Base-by-base conservation (phyloP, 1,284 basidiomycete genomes). In the Cystobasidium pallidum region DNA sequence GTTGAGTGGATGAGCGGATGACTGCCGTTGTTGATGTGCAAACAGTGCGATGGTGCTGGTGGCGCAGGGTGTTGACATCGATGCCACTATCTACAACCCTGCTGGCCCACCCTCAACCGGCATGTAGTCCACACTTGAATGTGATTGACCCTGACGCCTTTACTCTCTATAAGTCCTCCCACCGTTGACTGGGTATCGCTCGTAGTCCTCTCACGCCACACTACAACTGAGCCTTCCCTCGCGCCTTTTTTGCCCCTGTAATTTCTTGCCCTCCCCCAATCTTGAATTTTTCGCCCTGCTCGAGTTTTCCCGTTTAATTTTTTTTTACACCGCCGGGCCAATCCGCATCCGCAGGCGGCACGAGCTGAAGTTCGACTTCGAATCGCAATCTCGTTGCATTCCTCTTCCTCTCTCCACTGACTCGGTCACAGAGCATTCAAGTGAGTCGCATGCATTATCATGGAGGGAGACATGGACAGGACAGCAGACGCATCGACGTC, bases 191-290 rank as follows among this genome's bases (percentile, higher is more conserved):
- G 24, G 1, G 1, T 6, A 6, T 7, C 11, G 6, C 4, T n/a
- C n/a, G n/a, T n/a, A n/a, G n/a, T n/a, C n/a, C n/a, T n/a, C n/a
- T n/a, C n/a, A n/a, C n/a, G n/a, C n/a, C n/a, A n/a, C n/a, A n/a
- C n/a, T n/a, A n/a, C n/a, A 57, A 1, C 1, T 57, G 54, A 57
- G 54, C 54, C 54, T 57, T 57, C 54, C 51, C 54, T 51, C 49
- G 49, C 49, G 21, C 49, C 8, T 45, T 51, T 26, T 51, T 51
- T 51, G 24, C 26, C 49, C 4, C 49, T 28, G 21, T 7, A 51
- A 51, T 24, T 24, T n/a, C n/a, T n/a, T n/a, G n/a, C n/a, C n/a
- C n/a, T n/a, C n/a, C n/a, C n/a, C n/a, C n/a, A n/a, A n/a, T n/a
- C n/a, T n/a, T n/a, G n/a, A n/a, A n/a, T n/a, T n/a, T n/a, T n/a